Base-by-base conservation (phyloP, 495 filamentous ascomycete genomes). In the Penicillium alfredii region DNA sequence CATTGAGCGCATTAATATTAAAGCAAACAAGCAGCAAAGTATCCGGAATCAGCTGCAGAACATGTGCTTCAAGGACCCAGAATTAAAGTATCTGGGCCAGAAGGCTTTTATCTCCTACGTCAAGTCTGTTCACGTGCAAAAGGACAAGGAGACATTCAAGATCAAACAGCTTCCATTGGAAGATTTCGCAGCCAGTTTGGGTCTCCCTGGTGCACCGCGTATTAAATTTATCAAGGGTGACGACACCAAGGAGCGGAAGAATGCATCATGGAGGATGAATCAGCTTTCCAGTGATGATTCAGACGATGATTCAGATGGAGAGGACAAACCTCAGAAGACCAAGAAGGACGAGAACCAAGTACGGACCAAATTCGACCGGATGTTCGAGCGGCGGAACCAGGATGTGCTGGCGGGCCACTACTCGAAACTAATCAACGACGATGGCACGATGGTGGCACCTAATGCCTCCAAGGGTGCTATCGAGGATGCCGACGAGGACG, bases 361-460 rank as follows among this genome's bases (percentile, higher is more conserved):
- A 4, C 74, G 86, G 28, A 97, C 92, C 14, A 95, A 92, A 60
- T 89, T 90, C 54, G 86, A 97, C 53, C 86, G 88, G 40, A 95
- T 96, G 88, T 93, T 95, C 49, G 90, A 95, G 65, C 71, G 92
- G 43, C 81, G 80, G 40, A 95, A 97, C 62, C 88, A 95, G 47
- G 86, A 93, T 44, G 80, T 99, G n/a, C 65, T 99, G 42, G 84
- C 92, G 25, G 80, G 80, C 24, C 93, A 96, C 62, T 97, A 95
- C 63, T 77, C 77, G 25, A 94, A 86, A 45, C 74, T 97, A 35
- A 74, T 96, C 46, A 78, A 74, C 37, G 78, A 84, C 28, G 80
- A 79, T 32, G 74, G 69, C 11, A 69, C 64, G 1, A 47, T 67
- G 41, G 54, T 64, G 16, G 66, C 52, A 6, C 32, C 51, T 9